Evolutionary conservation across 352 stramenopile genomes (phyloP), one percentile per base, ranked within the genome.

Genomic region (Thraustochytrium sp.): DNA sequence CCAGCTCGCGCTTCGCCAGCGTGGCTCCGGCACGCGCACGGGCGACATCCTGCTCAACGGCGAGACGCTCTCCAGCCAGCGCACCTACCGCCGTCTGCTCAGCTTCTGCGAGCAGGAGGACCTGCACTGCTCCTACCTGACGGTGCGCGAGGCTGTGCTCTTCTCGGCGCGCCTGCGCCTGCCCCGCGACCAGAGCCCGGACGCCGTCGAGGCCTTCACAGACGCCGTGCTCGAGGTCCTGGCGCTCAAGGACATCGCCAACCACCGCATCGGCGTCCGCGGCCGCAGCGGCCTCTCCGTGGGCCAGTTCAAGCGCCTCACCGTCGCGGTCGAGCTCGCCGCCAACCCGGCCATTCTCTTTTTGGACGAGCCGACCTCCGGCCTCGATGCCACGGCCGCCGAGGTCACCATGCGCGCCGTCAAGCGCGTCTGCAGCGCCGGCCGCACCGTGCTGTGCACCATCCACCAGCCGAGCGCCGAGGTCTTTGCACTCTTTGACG

Each of bases 81-180:
- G 85, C 21, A 92, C 90, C 82, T 97, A 98, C 83, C 90, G 88
- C 40, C 88, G 93, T 55, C 92, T 95, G 84, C 91, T 88, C 8
- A 93, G 91, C 16, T 98, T 97, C 86, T 93, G 95, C 31, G 93
- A 97, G 87, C 93, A 97, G 86, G 92, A 94, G 85, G 92, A 96
- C 86, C 89, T 93, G 31, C 91, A 96, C 86, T 89, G 90, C 63
- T 89, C 93, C 46, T 86, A 90, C 38, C 86, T 92, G 29, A 96
- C 92, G 34, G 93, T 96, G 73, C 87, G 89, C 48, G 94, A 98
- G 83, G 92, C 92, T 18, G 86, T 98, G 4, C 87, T 93, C 44
- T 98, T 98, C 84, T 96, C 92, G 21, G 93, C 93, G 0, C 88
- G 89, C 42, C 86, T 98, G 34, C 89, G 95, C 42, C 88, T 98